Conservation (phyloP, 768 basidiomycete genomes). For the Lentinula raphanica region DNA sequence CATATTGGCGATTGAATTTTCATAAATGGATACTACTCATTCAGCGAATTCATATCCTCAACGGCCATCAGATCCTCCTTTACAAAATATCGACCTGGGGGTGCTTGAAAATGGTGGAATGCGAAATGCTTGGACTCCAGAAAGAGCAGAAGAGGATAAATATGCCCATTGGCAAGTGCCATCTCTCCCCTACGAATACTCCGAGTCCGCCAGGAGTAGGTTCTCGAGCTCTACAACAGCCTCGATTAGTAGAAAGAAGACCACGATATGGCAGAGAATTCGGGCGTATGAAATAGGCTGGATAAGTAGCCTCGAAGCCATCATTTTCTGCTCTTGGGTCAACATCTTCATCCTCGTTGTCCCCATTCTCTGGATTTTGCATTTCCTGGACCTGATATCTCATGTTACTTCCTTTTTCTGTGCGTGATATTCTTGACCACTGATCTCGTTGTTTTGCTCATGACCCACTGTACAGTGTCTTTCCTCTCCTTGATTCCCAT, state of each 20-base stretch:
- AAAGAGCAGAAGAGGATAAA: conserved; percentile 8
- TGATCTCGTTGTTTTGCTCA: neutral
- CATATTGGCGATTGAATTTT: conserved; percentile 9
- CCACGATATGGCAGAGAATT: neutral
- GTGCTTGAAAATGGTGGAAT: conserved; percentile 4
- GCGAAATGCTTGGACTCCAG: conserved; percentile 7
- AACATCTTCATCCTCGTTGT: conserved; percentile 36
- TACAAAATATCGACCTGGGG: conserved; percentile 2
- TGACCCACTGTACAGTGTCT: conserved; percentile 26
- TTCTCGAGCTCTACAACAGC: conserved; percentile 1
- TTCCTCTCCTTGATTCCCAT: conserved; percentile 47
- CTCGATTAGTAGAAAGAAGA: neutral
- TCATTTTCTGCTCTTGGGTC: conserved; percentile 32
- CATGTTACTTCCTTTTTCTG: conserved; percentile 22
- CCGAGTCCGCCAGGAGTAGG: neutral
- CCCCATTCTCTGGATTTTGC: conserved; percentile 16
- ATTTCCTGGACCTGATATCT: conserved; percentile 20
- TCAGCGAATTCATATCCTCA: conserved; percentile 17
- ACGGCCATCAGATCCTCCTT: conserved; percentile 18
- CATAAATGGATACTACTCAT: conserved; percentile 12
- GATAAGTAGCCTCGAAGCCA: conserved; percentile 26
- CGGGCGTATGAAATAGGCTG: conserved; percentile 19
- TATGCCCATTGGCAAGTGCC: neutral
- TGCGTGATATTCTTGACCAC: conserved; percentile 15
- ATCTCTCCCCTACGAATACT: neutral